phyloP scores from a whole-genome alignment of 352 stramenopile species.

The Phytophthora melonis region DNA sequence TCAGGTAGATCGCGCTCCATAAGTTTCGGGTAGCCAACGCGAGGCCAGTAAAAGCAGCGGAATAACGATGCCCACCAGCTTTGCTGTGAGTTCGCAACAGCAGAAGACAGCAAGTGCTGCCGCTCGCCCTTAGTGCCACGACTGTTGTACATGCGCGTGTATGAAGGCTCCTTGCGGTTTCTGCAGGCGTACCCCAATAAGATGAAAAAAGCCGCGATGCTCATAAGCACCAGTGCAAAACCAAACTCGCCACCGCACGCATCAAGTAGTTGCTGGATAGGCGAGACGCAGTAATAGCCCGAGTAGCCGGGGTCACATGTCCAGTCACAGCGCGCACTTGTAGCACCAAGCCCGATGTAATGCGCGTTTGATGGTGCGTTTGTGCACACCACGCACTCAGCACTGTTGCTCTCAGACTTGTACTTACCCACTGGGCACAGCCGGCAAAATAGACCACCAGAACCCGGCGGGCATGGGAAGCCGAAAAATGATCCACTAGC shows the following conservation, averaged over 20 bases:
- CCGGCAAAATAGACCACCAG: slow-evolving; percentile 77
- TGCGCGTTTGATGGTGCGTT: slow-evolving; percentile 79
- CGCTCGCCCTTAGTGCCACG: slow-evolving; percentile 61
- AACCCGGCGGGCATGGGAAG: slow-evolving; percentile 81
- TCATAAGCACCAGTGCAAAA: slow-evolving; percentile 71
- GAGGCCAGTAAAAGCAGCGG: slow-evolving; percentile 79
- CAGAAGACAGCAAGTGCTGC: slow-evolving; percentile 70
- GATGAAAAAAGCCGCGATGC: slow-evolving; percentile 78
- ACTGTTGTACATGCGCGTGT: slow-evolving; percentile 61
- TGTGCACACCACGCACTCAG: slow-evolving; percentile 66
- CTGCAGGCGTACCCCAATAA: slow-evolving; percentile 77
- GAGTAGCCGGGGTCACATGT: slow-evolving; percentile 83
- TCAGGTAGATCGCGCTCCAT: slow-evolving; percentile 80
- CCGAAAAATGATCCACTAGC: slow-evolving; percentile 78
- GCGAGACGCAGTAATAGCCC: slow-evolving; percentile 74
- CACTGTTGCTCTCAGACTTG: slow-evolving; percentile 84
- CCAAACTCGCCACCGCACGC: slow-evolving; percentile 80
- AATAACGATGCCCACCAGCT: slow-evolving; percentile 67
- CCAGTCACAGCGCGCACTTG: slow-evolving; percentile 69
- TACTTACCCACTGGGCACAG: slow-evolving; percentile 68
- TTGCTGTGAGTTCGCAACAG: slow-evolving; percentile 62
- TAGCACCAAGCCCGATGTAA: slow-evolving; percentile 61
- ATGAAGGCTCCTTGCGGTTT: slow-evolving; percentile 73
- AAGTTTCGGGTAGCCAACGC: slow-evolving; percentile 82
- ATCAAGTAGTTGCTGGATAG: slow-evolving; percentile 79